Evolutionary conservation across 1,139 yeast genomes (phyloP), one percentile per base, ranked within the genome.

Genomic region (Groenewaldozyma auringiensis): DNA sequence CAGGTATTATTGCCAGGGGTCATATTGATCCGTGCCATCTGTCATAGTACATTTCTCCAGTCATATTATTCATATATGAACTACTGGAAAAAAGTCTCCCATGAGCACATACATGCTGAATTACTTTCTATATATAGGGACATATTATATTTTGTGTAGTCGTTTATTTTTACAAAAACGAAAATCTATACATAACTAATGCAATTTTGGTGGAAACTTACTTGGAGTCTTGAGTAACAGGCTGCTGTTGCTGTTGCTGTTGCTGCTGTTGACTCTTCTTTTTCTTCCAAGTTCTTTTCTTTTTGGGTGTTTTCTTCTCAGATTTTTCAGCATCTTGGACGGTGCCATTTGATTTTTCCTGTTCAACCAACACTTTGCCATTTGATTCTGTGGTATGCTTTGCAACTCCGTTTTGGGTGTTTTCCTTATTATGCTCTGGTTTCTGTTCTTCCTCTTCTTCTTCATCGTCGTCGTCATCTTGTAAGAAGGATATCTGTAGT

Each of bases 401-500:
- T n/a, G n/a, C n/a, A n/a, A n/a, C n/a, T n/a, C n/a, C n/a, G 29
- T 11, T 25, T 17, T 33, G 9, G 14, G 8, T 14, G 14, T 17
- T 33, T 33, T 33, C 37, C 18, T 33, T 33, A 8, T 33, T 14
- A 6, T 6, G 20, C 18, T 36, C 21, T 13, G n/a, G n/a, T n/a
- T 17, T 36, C n/a, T 18, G 8, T 13, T 36, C 39, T 13, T 27
- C 22, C 6, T 27, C 34, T 8, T 25, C 42, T 17, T 40, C 40
- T 14, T 34, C 44, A 41, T 34, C 40, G 25, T 41, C 32, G 21
- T 34, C 40, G 35, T 55, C 58, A 14, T 53, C 57, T 29, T 55
- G 58, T 36, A 55, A 43, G 44, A 55, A 55, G 3, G 59, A 55
- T 41, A 55, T 55, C 32, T 51, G 46, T 34, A 48, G 50, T 11